Evolutionary conservation across 164 flowering plant species (phyloP).

Genomic region (Aristolochia contorta): DNA sequence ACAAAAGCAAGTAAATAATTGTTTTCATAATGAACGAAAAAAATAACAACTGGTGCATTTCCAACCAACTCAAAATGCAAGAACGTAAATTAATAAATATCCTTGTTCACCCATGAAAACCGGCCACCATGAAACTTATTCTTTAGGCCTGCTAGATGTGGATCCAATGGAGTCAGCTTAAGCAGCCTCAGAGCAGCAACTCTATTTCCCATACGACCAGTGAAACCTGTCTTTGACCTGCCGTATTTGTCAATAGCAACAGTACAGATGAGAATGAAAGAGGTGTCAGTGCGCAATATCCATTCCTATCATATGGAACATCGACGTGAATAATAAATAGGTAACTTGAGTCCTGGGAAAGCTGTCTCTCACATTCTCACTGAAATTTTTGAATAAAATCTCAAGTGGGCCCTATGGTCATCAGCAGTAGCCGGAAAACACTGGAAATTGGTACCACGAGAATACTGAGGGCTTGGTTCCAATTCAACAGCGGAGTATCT

Average conservation of each 20-base stretch:
- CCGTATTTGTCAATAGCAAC: constrained; percentile 85
- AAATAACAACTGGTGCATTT: too few species aligned
- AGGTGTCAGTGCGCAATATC: constrained; percentile 83
- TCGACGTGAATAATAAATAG: too few species aligned
- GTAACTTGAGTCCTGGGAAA: constrained; percentile 95
- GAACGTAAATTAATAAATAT: neutral
- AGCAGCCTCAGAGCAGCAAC: constrained; percentile 87
- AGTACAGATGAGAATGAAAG: constrained; percentile 82
- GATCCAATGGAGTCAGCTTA: constrained; percentile 85
- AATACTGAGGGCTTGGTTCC: constrained; percentile 91
- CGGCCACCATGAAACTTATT: constrained; percentile 82
- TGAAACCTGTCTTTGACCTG: constrained; percentile 76
- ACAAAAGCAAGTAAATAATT: too few species aligned
- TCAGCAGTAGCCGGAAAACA: constrained; percentile 95
- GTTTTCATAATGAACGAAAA: too few species aligned
- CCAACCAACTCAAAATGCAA: too few species aligned
- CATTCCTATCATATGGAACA: too few species aligned
- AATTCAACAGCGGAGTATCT: constrained; percentile 62
- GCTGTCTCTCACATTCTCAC: constrained; percentile 97
- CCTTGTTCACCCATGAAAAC: constrained; percentile 83
- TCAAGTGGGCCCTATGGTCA: constrained; percentile 83
- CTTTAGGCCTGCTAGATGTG: constrained; percentile 75
- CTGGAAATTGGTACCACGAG: constrained; percentile 77
- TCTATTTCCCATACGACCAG: constrained; percentile 83
- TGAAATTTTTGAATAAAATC: constrained; percentile 74